These are phyloP conservation scores for Marasmius oreades DNA, from an alignment of 1,284 basidiomycete genomes.

Conservation along the genomic window DNA sequence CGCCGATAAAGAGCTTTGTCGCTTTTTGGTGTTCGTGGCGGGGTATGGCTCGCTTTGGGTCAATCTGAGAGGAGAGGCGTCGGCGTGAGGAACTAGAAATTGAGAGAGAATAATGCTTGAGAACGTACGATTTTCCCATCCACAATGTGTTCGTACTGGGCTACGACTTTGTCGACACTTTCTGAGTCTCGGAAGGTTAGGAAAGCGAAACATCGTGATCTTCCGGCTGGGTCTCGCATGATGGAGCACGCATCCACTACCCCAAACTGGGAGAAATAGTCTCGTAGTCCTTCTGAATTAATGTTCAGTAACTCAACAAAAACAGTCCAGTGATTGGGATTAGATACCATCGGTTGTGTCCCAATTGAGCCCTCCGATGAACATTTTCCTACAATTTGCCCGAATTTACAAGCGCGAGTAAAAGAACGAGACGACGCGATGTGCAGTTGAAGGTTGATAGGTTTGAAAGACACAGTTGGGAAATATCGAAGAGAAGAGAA, in stretches of 20 bases:
- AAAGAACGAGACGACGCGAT: conserved; percentile 11
- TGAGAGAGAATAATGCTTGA: conserved; percentile 3
- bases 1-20: conserved; percentile 94
- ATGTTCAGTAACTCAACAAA: conserved; percentile 35
- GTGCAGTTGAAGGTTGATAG: conserved; percentile 21
- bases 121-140: conserved; percentile 88
- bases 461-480: conserved; percentile 33
- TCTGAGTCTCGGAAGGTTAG: conserved; percentile 87
- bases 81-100: conserved; percentile 3
- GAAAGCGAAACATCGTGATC: conserved; percentile 93
- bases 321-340: conserved; percentile 27
- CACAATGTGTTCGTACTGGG: conserved; percentile 75
- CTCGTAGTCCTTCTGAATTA: conserved; percentile 70
- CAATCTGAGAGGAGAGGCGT: conserved; percentile 73
- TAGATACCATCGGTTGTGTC: conserved; percentile 91
- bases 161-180: conserved; percentile 88
- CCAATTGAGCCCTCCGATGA: conserved; percentile 96
- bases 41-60: conserved; percentile 98
- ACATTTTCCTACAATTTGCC: conserved; percentile 82
- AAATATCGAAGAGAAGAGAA: conserved; percentile 29
- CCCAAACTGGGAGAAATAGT: conserved; percentile 89
- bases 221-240: conserved; percentile 89
- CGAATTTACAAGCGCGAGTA: no score
- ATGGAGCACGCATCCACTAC: conserved; percentile 91
- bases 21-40: conserved; percentile 90